Base-by-base conservation (phyloP, 2,329 filamentous ascomycete species). In the Huntiella bhutanensis region DNA sequence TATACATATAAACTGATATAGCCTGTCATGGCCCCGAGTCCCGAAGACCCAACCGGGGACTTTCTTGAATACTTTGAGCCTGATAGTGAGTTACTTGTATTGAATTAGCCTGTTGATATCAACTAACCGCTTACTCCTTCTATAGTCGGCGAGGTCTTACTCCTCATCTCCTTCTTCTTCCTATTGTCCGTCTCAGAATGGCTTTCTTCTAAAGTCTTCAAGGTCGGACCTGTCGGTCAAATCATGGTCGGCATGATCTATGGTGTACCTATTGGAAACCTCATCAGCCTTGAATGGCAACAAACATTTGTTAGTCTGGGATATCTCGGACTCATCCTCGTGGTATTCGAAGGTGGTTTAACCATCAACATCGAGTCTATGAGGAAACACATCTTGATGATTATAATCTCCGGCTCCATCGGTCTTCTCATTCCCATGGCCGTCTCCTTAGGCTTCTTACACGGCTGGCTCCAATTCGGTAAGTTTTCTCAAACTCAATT, bases 291-390 rank as follows among this genome's bases (percentile, higher is more conserved):
- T 4, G 51, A 58, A 16, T 67, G 64, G 65, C 64, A 68, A 51
- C 55, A 64, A 40, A 66, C 64, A 0, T 68, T 69, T 47, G 55
- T 69, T 4, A 59, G 59, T 2, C 51, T 69, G 16, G 66, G 67
- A 15, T 69, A 69, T 52, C 55, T 69, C 13, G 66, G 67, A 1
- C 54, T 69, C 39, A 64, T 70, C 40, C 53, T 70, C 35, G 67
- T 70, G 47, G 68, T 69, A 36, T 69, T 69, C 47, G 64, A 69
- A 56, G 67, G 66, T n/a, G 66, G 66, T 1, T 56, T 70, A 12
- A 60, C 62, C 7, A 58, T 66, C 28, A 63, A 65, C 0, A 53
- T 69, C 3, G 66, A 68, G 51, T 57, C 69, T 1, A 56, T 69
- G 7, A 62, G 62, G 52, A 57, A 61, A 32, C 68, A 68, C 48